phyloP scores from a whole-genome alignment of 352 stramenopile genomes.

The Phytophthora hybrid region DNA sequence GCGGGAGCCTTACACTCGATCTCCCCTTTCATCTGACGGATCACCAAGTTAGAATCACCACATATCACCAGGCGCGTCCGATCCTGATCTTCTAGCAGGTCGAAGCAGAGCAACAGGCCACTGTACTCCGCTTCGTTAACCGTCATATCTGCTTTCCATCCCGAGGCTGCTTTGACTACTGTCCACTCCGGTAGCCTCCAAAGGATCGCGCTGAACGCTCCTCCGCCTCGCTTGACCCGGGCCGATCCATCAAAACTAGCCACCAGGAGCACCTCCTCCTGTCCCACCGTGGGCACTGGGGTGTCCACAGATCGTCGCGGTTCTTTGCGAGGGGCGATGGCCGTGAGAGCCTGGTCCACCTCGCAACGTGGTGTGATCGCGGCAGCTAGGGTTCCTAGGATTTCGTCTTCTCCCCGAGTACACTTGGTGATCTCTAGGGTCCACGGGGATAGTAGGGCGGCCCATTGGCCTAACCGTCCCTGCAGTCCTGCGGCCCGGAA shows the following conservation, averaged over 20 bases:
- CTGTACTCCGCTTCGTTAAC: slow-evolving; percentile 41
- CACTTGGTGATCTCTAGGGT: slow-evolving; percentile 1
- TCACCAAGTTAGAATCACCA: slow-evolving; percentile 4
- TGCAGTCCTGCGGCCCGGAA: neutral
- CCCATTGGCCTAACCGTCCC: slow-evolving; percentile 7
- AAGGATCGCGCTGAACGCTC: slow-evolving; percentile 18
- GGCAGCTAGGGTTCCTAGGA: slow-evolving; percentile 1
- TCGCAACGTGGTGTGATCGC: slow-evolving; percentile 7
- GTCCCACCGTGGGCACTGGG: neutral
- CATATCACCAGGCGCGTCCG: neutral
- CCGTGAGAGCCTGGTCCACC: neutral
- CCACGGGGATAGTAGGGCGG: neutral
- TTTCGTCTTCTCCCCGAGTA: slow-evolving; percentile 18
- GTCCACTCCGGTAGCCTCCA: slow-evolving; percentile 28
- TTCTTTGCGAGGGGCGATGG: too few species aligned
- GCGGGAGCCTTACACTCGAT: too few species aligned
- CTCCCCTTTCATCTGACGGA: too few species aligned
- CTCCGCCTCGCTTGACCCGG: slow-evolving; percentile 4
- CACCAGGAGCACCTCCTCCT: slow-evolving; percentile 3
- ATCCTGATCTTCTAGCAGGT: neutral
- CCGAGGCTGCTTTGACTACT: neutral
- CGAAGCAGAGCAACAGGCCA: neutral
- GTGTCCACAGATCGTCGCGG: neutral
- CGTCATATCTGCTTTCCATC: neutral
- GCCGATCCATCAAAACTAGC: slow-evolving; percentile 35